Percentiles rank a stretch among this genome's conserved stretches.
Conservation (phyloP, 2,329 filamentous ascomycete species). For the Cladosporium sp. region DNA sequence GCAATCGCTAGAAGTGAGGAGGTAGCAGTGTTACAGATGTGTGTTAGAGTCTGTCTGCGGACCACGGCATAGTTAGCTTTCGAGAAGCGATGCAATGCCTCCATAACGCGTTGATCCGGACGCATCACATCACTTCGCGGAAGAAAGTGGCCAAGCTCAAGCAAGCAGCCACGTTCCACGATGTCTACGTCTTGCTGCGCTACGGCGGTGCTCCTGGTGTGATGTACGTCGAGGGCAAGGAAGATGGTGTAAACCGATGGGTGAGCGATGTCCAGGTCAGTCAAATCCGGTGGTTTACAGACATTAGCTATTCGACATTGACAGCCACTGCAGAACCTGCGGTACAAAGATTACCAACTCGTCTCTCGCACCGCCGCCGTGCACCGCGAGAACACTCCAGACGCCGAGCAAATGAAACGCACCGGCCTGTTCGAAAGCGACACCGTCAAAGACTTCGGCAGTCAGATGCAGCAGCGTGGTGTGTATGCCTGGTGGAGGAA, state of each 20-base stretch:
- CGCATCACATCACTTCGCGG: slow-evolving; percentile 78
- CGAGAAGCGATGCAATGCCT: slow-evolving; percentile 16
- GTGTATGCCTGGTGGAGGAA: slow-evolving; percentile 66
- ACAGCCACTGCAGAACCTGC: slow-evolving; percentile 44
- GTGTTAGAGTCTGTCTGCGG: background rate
- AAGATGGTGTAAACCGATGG: slow-evolving; percentile 60
- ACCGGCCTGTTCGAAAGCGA: slow-evolving; percentile 57
- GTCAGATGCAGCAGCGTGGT: slow-evolving; percentile 60
- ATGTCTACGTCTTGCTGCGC: slow-evolving; percentile 65
- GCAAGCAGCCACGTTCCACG: slow-evolving; percentile 61
- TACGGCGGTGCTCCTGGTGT: slow-evolving; percentile 70
- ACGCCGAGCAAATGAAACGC: background rate
- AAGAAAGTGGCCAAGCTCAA: slow-evolving; percentile 68
- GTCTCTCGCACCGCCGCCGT: slow-evolving; percentile 53
- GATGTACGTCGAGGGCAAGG: slow-evolving; percentile 73
- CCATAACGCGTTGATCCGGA: slow-evolving; percentile 67
- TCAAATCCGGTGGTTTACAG: background rate
- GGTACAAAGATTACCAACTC: slow-evolving; percentile 73
- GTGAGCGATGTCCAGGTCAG: slow-evolving; percentile 60
- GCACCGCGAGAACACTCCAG: slow-evolving; percentile 22
- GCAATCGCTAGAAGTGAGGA: background rate
- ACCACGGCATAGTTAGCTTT: background rate
- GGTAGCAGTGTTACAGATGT: background rate
- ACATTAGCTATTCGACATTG: background rate
- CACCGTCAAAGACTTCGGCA: slow-evolving; percentile 65